Base-by-base conservation (phyloP, 2,329 filamentous ascomycete species). In the Sporothrix phasma region DNA sequence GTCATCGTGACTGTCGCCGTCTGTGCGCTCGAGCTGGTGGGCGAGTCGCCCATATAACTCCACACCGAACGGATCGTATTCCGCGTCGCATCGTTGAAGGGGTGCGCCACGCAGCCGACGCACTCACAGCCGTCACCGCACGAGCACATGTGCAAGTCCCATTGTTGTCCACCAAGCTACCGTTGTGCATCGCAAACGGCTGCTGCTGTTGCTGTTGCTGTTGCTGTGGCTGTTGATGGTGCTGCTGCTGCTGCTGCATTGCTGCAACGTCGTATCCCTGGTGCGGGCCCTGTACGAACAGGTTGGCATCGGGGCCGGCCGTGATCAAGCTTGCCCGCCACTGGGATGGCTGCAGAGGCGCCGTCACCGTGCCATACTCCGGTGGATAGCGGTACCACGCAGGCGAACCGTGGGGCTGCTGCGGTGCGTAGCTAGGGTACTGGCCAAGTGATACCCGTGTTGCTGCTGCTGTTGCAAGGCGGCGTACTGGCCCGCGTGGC, bases 41-140 rank as follows among this genome's bases (percentile, higher is more conserved):
- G 31, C 31, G 64, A 53, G 8, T 66, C 64, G 56, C 68, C 66
- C 60, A 69, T 62, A 60, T 68, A 31, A 17, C 45, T 61, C 66
- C 67, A 69, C 11, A 67, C 65, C 2, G 68, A 66, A 47, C 68
- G 68, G 10, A 70, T 63, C 15, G 67, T 68, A 45, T 53, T 66
- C 22, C 63, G 61, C 11, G 69, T 68, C 3, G 67, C 68, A 11
- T 66, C 64, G 65, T 69, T 70, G 61, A 66, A 70, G 5, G 69
- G 69, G 39, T 70, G 69, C 6, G 64, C 67, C 2, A 66, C 67
- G 37, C 69, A 70, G 22, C 69, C 69, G 3, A 70, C 54, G 22
- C 69, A 70, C 51, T 70, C 66, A 64, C 69, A 70, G 22, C 61
- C 59, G 47, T 69, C 68, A 39, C 69, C 69, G 62, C 69, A 70